These are phyloP conservation scores for Fusarium kyushuense DNA, from an alignment of 2,329 filamentous ascomycete genomes.

Conservation along the genomic window DNA sequence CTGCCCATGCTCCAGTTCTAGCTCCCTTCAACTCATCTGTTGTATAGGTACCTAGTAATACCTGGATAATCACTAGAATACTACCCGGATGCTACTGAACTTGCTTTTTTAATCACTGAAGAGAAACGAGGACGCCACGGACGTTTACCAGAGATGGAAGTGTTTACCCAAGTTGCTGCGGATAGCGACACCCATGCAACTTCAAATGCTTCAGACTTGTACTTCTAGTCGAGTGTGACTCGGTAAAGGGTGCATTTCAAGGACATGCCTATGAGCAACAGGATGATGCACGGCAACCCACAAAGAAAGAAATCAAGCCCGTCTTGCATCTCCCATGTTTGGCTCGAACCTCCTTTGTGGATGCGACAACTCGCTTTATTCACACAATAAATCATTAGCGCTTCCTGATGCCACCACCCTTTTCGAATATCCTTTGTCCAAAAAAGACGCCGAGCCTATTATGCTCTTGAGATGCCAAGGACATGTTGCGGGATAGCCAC, in stretches of 20 bases:
- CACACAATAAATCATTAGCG: slow-evolving; percentile 11
- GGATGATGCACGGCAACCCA: background rate
- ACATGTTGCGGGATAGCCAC: slow-evolving; percentile 8
- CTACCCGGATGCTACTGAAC: slow-evolving; percentile 12
- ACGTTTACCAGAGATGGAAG: slow-evolving; percentile 14
- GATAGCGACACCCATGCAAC: slow-evolving; percentile 16
- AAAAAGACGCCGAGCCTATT: background rate
- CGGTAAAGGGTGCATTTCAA: background rate
- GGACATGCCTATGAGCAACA: background rate
- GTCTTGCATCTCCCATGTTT: background rate
- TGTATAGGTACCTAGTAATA: no score
- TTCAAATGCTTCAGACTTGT: background rate
- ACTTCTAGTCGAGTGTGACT: background rate
- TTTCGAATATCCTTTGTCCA: background rate
- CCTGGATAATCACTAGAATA: slow-evolving; percentile 7
- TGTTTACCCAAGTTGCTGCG: background rate
- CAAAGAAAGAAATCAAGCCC: background rate
- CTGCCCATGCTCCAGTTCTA: background rate
- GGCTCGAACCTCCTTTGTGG: slow-evolving; percentile 9
- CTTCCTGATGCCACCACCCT: slow-evolving; percentile 9
- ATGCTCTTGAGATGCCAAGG: slow-evolving; percentile 7
- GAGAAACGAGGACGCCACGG: slow-evolving; percentile 21
- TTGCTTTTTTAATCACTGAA: slow-evolving; percentile 21
- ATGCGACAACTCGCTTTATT: background rate
- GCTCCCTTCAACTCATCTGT: slow-evolving; percentile 30